These are phyloP conservation scores for Apodospora peruviana DNA, from an alignment of 495 filamentous ascomycete genomes.

Conservation along the genomic window DNA sequence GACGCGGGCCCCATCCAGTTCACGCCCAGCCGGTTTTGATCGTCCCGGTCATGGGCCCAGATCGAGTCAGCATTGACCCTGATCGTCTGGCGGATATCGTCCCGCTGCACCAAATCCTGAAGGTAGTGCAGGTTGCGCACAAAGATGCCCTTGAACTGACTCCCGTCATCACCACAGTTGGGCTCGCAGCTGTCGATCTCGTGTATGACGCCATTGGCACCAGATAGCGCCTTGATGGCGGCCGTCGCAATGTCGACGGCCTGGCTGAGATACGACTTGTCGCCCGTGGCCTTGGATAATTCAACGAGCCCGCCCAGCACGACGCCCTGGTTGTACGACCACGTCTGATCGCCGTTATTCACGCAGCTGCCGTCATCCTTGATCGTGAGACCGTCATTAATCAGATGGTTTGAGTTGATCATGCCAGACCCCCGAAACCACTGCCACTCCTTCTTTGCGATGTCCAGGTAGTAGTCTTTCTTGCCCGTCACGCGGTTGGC, in stretches of 20 bases:
- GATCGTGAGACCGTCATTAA: constrained; percentile 63
- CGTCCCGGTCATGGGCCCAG: constrained; percentile 56
- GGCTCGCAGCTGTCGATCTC: constrained; percentile 57
- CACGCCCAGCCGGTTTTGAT: constrained; percentile 46
- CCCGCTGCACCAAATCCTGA: constrained; percentile 45
- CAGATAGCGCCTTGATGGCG: constrained; percentile 50
- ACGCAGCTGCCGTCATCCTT: constrained; percentile 44
- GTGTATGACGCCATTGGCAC: constrained; percentile 56
- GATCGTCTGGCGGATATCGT: constrained; percentile 50
- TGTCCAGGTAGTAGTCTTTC: constrained; percentile 49
- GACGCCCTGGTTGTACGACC: constrained; percentile 80
- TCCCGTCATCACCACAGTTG: constrained; percentile 53
- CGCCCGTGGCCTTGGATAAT: constrained; percentile 49
- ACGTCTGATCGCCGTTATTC: constrained; percentile 60
- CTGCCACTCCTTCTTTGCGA: constrained; percentile 54
- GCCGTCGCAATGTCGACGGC: constrained; percentile 63
- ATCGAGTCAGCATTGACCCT: constrained; percentile 59
- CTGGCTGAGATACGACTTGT: constrained; percentile 45
- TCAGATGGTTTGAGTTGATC: constrained; percentile 57
- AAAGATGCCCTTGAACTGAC: constrained; percentile 78
- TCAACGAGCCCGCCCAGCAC: constrained; percentile 69
- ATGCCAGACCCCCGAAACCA: constrained; percentile 66
- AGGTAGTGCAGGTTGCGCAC: constrained; percentile 62
- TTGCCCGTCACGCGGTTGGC: constrained; percentile 53
- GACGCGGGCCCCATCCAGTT: constrained; percentile 56